A percentile compares a stretch with the other conserved stretches of the same genome.
Evolutionary conservation across 306 rosid species (phyloP).

Genomic region (Spatholobus suberectus): DNA sequence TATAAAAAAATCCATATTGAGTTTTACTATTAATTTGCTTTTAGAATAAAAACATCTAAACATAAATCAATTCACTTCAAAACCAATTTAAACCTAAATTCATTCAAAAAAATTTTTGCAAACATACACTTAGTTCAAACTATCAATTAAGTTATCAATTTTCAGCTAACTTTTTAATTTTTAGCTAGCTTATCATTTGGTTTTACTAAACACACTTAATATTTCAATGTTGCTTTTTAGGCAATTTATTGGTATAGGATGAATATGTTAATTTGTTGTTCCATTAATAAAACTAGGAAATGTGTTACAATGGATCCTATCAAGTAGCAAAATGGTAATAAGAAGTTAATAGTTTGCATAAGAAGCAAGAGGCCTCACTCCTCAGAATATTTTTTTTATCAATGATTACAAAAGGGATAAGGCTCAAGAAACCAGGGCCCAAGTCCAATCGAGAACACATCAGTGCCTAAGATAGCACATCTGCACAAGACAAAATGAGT

Average conservation of each 20-base stretch:
- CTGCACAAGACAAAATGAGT: not conserved
- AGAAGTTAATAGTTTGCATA: too few species aligned
- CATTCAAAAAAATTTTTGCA: not conserved
- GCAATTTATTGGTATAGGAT: not conserved
- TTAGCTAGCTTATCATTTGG: not conserved
- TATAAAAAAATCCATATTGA: too few species aligned
- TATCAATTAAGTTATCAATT: not conserved
- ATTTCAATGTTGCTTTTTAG: not conserved
- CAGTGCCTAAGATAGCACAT: not conserved
- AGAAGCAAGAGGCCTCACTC: too few species aligned
- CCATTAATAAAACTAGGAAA: not conserved
- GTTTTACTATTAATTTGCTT: too few species aligned
- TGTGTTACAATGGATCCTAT: not conserved
- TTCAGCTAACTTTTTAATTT: not conserved
- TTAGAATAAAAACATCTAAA: not conserved
- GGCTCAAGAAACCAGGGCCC: not conserved
- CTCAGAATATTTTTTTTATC: not conserved
- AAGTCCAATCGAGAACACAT: not conserved
- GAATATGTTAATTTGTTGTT: not conserved
- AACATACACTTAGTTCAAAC: not conserved
- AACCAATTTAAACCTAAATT: not conserved
- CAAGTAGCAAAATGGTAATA: not conserved
- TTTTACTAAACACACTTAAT: not conserved
- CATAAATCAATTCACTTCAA: not conserved
- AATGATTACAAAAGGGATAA: not conserved